A percentile compares a stretch with the other conserved stretches of the same genome.
These are phyloP conservation scores for Rubia tinctorum DNA, from an alignment of 305 asterid species.

Conservation along the genomic window DNA sequence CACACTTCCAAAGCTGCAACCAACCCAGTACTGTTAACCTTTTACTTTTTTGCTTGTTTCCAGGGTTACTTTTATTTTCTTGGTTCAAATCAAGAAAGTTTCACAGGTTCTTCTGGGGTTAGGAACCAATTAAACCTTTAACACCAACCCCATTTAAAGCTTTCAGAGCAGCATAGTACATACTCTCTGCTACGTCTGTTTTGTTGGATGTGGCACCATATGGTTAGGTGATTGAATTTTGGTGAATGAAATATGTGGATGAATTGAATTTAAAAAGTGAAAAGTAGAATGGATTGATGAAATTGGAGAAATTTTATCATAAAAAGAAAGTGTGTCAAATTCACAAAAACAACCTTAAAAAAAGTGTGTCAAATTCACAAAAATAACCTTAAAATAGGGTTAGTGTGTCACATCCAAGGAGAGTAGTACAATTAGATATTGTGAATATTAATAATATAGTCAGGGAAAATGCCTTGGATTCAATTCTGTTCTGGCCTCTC, in stretches of 20 bases:
- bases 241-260: too few relatives aligned
- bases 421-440: not conserved
- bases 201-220: too few relatives aligned
- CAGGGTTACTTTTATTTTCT: slow-evolving; percentile 31
- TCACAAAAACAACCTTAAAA: too few relatives aligned
- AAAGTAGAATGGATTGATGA: too few relatives aligned
- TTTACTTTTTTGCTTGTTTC: slow-evolving; percentile 49
- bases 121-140: slow-evolving; percentile 13
- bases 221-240: too few relatives aligned
- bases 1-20: slow-evolving; percentile 20
- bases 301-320: too few relatives aligned
- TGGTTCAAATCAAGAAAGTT: slow-evolving; percentile 30
- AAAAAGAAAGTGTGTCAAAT: too few relatives aligned
- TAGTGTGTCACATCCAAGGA: too few relatives aligned
- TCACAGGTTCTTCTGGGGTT: slow-evolving; percentile 25
- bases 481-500: not conserved
- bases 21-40: slow-evolving; percentile 13
- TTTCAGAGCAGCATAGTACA: slow-evolving; percentile 5
- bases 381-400: too few relatives aligned
- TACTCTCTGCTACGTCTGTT: too few relatives aligned
- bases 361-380: too few relatives aligned
- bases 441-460: not conserved
- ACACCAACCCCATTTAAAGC: slow-evolving; percentile 41
- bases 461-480: not conserved
- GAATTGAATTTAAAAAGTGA: too few relatives aligned